Percentiles rank a stretch among this genome's conserved stretches.
These are phyloP conservation scores for Mucor lusitanicus DNA, from an alignment of 371 early-diverging fungal species.

Conservation along the genomic window DNA sequence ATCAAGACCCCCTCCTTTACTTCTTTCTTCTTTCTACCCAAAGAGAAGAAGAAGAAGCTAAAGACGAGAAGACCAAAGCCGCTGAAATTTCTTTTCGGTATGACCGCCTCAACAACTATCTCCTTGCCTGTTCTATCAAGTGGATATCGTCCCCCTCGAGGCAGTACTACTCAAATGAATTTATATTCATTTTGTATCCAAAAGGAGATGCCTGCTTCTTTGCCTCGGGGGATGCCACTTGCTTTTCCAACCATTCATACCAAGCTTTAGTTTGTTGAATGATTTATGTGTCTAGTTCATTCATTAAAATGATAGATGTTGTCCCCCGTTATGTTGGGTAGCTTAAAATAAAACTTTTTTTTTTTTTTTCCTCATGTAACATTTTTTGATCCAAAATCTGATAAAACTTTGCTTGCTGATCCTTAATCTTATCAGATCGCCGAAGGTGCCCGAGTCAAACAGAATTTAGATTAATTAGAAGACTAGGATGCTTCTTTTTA, in stretches of 20 bases:
- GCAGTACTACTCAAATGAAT: not conserved
- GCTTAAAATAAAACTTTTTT: not conserved
- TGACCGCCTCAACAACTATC: not conserved
- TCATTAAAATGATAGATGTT: not conserved
- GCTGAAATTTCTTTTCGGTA: not conserved
- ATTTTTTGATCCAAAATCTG: not conserved
- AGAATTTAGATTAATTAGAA: not conserved
- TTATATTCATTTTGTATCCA: not conserved
- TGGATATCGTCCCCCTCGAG: slow-evolving; percentile 10
- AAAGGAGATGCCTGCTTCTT: slow-evolving; percentile 2
- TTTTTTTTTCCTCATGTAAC: not conserved
- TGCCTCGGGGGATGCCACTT: slow-evolving; percentile 6
- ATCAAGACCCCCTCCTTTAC: not conserved
- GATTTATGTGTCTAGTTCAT: not conserved
- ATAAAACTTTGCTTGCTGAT: not conserved
- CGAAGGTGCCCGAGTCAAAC: not conserved
- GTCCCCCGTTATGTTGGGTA: not conserved
- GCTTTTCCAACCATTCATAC: not conserved
- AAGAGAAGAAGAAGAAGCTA: not conserved
- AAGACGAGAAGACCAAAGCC: slow-evolving; percentile 2
- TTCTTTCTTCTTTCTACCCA: not conserved
- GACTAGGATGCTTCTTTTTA: not conserved
- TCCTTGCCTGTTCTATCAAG: slow-evolving; percentile 1
- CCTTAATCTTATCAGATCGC: not conserved
- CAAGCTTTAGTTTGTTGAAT: not conserved